Percentiles rank a stretch among this genome's conserved stretches.
Conservation (phyloP, 805 yeast genomes). For the Saturnispora saitoi region DNA sequence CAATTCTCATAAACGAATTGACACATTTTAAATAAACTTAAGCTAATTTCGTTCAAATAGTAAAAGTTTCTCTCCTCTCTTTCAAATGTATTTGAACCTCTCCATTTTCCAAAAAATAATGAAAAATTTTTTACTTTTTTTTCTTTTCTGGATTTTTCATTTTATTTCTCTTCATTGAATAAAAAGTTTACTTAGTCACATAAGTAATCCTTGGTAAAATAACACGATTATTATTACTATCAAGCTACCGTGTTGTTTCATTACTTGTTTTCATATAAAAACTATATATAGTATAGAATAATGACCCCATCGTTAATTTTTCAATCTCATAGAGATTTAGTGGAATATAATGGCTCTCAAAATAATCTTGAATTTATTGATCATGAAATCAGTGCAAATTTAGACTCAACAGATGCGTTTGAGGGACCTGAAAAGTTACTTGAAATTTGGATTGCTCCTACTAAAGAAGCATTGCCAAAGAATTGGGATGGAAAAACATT, state of each 20-base stretch:
- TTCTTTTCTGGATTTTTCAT: background rate
- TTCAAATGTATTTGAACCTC: too few species aligned
- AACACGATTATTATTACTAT: background rate
- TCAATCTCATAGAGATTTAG: conserved; percentile 9
- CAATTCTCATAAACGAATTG: too few species aligned
- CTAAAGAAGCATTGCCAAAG: conserved; percentile 30
- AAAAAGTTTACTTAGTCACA: background rate
- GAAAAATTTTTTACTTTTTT: background rate
- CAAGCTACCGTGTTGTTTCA: background rate
- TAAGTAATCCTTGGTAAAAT: background rate
- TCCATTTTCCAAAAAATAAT: background rate
- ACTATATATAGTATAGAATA: background rate
- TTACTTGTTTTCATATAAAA: background rate
- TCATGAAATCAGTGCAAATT: conserved; percentile 64
- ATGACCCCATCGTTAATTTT: conserved; percentile 13
- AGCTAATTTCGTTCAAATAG: too few species aligned
- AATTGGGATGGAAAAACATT: conserved; percentile 38
- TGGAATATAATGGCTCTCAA: conserved; percentile 10
- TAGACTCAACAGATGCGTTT: conserved; percentile 87
- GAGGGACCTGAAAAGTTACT: conserved; percentile 96
- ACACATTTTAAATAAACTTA: too few species aligned
- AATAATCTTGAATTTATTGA: conserved; percentile 41
- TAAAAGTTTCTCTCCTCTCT: too few species aligned
- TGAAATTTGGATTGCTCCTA: conserved; percentile 78
- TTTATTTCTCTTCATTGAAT: background rate